phyloP scores from a whole-genome alignment of 1,284 basidiomycete species.

The Rhodotorula sp. region DNA sequence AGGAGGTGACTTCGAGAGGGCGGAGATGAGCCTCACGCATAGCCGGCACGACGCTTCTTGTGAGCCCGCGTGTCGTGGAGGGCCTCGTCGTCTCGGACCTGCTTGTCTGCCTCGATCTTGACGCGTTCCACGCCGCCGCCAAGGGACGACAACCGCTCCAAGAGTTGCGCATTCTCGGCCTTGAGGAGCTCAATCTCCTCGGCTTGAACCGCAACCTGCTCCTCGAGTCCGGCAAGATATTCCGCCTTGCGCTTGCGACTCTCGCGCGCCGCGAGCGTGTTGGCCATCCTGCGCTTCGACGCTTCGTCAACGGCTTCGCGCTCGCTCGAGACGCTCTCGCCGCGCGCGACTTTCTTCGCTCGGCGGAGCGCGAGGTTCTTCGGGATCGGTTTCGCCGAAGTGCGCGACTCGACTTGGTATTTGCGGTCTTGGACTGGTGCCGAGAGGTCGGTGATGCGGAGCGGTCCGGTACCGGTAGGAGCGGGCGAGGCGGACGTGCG shows the following conservation, averaged over 20 bases:
- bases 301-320: slow-evolving; percentile 3
- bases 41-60: too few relatives aligned
- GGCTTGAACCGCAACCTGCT: background rate
- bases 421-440: slow-evolving; percentile 18
- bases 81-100: too few relatives aligned
- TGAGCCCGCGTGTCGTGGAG: too few relatives aligned
- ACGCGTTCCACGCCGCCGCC: too few relatives aligned
- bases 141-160: background rate
- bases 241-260: slow-evolving; percentile 15
- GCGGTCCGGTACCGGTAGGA: background rate
- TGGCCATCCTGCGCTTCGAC: slow-evolving; percentile 1
- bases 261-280: slow-evolving; percentile 23
- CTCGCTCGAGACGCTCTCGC: slow-evolving; percentile 4
- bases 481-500: background rate
- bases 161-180: background rate
- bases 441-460: slow-evolving; percentile 14
- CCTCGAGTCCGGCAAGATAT: background rate
- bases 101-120: too few relatives aligned
- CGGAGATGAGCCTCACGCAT: too few relatives aligned
- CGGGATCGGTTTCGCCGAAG: slow-evolving; percentile 18
- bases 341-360: background rate
- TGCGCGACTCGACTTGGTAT: slow-evolving; percentile 15
- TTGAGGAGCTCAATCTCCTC: background rate
- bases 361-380: background rate
- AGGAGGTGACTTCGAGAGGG: too few relatives aligned